A percentile compares a stretch with the other conserved stretches of the same genome.
These are phyloP conservation scores for Botrytis elliptica DNA, from an alignment of 2,329 filamentous ascomycete species.

Conservation along the genomic window DNA sequence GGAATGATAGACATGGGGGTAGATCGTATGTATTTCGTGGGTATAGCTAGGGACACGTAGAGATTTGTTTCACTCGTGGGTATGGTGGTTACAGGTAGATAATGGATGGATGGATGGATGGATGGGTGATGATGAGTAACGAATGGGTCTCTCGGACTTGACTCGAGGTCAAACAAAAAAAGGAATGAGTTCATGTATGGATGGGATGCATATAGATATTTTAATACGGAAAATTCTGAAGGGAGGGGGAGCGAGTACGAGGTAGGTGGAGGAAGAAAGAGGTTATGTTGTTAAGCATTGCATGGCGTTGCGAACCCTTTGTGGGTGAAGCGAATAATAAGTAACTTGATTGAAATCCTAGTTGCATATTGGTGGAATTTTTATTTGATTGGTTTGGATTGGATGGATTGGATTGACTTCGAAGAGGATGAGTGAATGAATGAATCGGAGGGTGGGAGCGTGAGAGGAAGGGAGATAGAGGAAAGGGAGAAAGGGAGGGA, in stretches of 20 bases:
- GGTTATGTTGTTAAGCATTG: not conserved
- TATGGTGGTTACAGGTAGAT: not conserved
- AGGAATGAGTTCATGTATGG: not conserved
- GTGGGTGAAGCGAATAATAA: not conserved
- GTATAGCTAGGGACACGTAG: not conserved
- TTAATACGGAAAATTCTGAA: not conserved
- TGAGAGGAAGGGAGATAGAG: no score
- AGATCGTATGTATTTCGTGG: not conserved
- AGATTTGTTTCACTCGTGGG: not conserved
- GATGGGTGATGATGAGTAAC: slow-evolving; percentile 3
- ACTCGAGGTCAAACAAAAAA: not conserved
- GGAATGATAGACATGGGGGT: not conserved
- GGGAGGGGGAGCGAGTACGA: not conserved
- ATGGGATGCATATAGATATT: not conserved
- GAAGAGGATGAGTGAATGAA: not conserved
- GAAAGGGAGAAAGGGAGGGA: not conserved
- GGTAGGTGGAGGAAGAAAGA: not conserved
- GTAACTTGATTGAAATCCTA: not conserved
- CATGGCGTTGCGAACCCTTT: not conserved
- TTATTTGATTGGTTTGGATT: not conserved
- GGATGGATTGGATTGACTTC: not conserved
- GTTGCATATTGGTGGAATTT: not conserved
- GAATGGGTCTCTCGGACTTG: not conserved
- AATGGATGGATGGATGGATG: not conserved
- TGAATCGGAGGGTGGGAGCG: not conserved